Evolutionary conservation across 768 basidiomycete genomes (phyloP).

Genomic region (Suillus sp.): DNA sequence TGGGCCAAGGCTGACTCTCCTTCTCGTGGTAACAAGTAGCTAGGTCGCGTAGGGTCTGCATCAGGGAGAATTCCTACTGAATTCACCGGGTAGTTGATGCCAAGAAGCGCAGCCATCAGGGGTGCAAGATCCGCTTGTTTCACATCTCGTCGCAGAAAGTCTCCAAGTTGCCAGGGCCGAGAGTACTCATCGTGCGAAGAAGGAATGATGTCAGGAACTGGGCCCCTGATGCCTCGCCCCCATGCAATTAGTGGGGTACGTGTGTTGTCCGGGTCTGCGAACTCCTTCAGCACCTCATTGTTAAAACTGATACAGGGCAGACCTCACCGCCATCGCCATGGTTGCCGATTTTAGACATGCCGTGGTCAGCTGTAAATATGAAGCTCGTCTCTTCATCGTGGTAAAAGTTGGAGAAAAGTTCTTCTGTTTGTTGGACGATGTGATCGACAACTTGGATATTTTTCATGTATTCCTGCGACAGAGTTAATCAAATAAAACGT

Average conservation of each 20-base stretch:
- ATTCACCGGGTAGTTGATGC: slow-evolving; percentile 77
- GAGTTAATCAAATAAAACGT: background rate
- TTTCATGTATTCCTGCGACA: slow-evolving; percentile 76
- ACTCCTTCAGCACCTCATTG: slow-evolving; percentile 11
- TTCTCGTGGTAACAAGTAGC: slow-evolving; percentile 51
- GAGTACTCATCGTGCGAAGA: slow-evolving; percentile 78
- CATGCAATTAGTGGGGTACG: slow-evolving; percentile 83
- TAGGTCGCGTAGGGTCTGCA: slow-evolving; percentile 58
- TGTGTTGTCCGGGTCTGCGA: slow-evolving; percentile 81
- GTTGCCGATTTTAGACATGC: slow-evolving; percentile 87
- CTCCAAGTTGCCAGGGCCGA: slow-evolving; percentile 56
- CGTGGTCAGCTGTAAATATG: slow-evolving; percentile 87
- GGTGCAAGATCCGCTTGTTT: slow-evolving; percentile 84
- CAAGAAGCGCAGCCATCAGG: slow-evolving; percentile 75
- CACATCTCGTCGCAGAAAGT: slow-evolving; percentile 69
- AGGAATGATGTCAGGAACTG: slow-evolving; percentile 52
- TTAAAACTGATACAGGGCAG: slow-evolving; percentile 6
- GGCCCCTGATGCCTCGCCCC: slow-evolving; percentile 77
- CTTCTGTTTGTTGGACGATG: slow-evolving; percentile 69
- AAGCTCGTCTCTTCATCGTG: slow-evolving; percentile 69
- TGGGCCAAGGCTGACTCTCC: slow-evolving; percentile 55
- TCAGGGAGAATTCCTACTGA: slow-evolving; percentile 83
- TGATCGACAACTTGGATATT: slow-evolving; percentile 80
- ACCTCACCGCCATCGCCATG: slow-evolving; percentile 82
- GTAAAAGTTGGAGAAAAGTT: slow-evolving; percentile 64